Evolutionary conservation across 805 yeast species (phyloP).

Genomic region (Pichia gijzeniarum): DNA sequence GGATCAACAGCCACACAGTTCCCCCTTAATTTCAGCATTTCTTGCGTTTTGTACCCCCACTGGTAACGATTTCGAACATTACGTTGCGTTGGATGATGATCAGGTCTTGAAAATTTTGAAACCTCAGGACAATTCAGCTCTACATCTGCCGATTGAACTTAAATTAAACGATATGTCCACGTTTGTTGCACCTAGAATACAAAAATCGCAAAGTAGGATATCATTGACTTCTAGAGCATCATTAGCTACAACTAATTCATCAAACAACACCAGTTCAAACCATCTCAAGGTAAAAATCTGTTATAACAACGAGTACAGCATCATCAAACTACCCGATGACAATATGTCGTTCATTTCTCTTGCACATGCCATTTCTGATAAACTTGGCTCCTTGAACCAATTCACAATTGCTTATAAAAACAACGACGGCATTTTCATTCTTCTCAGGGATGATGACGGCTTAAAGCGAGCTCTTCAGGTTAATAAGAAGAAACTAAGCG

Average conservation of each 20-base stretch:
- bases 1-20: background rate
- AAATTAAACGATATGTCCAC: background rate
- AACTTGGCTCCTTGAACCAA: conserved; percentile 10
- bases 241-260: background rate
- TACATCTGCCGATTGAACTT: background rate
- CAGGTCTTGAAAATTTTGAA: conserved; percentile 10
- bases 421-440: conserved; percentile 14
- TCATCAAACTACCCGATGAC: conserved; percentile 5
- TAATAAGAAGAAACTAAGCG: conserved; percentile 11
- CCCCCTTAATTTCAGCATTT: background rate
- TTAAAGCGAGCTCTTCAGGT: conserved; percentile 11
- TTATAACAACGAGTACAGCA: conserved; percentile 15
- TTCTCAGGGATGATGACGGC: conserved; percentile 16
- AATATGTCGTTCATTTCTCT: conserved; percentile 3
- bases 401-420: conserved; percentile 17
- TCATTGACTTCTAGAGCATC: conserved; percentile 1
- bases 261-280: background rate
- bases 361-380: conserved; percentile 9
- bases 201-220: background rate
- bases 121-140: conserved; percentile 2
- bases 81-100: conserved; percentile 23
- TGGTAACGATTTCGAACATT: conserved; percentile 23
- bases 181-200: background rate
- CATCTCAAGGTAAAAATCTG: conserved; percentile 12
- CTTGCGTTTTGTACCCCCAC: conserved; percentile 4